Percentiles rank a stretch among this genome's conserved stretches.
Evolutionary conservation across 2,329 filamentous ascomycete species (phyloP).

Genomic region (Emergomyces orientalis): DNA sequence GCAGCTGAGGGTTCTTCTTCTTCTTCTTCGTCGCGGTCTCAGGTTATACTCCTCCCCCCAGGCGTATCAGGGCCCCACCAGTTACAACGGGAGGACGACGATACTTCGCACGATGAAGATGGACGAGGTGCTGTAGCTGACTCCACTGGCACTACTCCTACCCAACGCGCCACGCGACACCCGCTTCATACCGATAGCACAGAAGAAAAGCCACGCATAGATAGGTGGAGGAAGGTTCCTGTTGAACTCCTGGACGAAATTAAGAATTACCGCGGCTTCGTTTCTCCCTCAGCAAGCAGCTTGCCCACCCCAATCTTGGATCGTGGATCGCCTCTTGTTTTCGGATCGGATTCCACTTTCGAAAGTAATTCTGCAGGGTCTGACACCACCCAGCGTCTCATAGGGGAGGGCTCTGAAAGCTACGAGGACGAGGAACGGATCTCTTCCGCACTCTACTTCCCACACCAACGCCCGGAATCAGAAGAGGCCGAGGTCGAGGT

Average conservation of each 20-base stretch:
- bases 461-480: constrained; percentile 46
- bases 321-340: constrained; percentile 13
- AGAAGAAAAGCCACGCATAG: not conserved
- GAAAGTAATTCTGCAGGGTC: constrained; percentile 7
- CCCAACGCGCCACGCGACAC: not conserved
- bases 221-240: constrained; percentile 30
- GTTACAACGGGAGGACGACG: not conserved
- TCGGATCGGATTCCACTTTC: constrained; percentile 5
- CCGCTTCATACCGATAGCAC: not conserved
- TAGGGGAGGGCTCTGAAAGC: constrained; percentile 10
- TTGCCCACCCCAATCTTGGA: constrained; percentile 32
- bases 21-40: not conserved
- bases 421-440: constrained; percentile 55
- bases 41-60: not conserved
- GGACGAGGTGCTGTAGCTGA: not conserved
- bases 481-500: constrained; percentile 24
- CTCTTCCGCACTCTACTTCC: constrained; percentile 55
- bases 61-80: constrained; percentile 1
- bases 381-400: constrained; percentile 3
- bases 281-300: constrained; percentile 35
- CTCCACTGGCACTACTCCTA: not conserved
- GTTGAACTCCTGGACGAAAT: constrained; percentile 48
- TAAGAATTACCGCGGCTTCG: constrained; percentile 41
- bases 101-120: not conserved
- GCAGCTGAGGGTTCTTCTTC: not conserved